Evolutionary conservation across 257 asterid species (phyloP).

Genomic region (Lycium barbarum): DNA sequence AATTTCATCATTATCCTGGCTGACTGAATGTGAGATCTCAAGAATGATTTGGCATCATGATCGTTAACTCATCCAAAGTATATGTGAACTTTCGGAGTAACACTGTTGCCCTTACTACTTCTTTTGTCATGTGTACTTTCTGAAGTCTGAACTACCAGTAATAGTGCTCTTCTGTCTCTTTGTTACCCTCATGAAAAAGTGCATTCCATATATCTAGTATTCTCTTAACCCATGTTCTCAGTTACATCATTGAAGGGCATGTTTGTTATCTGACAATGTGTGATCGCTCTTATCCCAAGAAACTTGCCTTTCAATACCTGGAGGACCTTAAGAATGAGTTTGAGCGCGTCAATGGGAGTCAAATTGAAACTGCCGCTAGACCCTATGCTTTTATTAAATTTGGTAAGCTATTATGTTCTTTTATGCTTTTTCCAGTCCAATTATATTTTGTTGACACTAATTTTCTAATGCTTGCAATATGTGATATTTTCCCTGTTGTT

Average conservation of each 20-base stretch:
- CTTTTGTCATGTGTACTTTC: background rate
- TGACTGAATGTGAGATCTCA: constrained; percentile 18
- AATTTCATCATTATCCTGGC: background rate
- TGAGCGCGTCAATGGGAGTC: too few species aligned
- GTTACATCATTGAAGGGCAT: too few species aligned
- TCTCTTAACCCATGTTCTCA: constrained; percentile 81
- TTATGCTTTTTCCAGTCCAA: too few species aligned
- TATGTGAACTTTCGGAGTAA: background rate
- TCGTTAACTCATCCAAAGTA: background rate
- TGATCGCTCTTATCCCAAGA: too few species aligned
- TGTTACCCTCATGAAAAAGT: background rate
- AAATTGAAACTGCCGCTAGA: too few species aligned
- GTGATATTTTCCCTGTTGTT: constrained; percentile 30
- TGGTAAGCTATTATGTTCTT: too few species aligned
- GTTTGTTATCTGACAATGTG: too few species aligned
- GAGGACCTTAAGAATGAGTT: too few species aligned
- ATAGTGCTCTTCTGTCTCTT: background rate
- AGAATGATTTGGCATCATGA: background rate
- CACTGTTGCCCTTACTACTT: background rate
- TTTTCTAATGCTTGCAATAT: constrained; percentile 24
- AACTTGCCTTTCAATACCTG: too few species aligned
- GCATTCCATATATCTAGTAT: background rate
- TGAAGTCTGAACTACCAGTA: constrained; percentile 20
- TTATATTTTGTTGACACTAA: background rate
- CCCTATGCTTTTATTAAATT: too few species aligned